Evolutionary conservation across 2,329 filamentous ascomycete genomes (phyloP).

Genomic region (Arachnomyces sp.): DNA sequence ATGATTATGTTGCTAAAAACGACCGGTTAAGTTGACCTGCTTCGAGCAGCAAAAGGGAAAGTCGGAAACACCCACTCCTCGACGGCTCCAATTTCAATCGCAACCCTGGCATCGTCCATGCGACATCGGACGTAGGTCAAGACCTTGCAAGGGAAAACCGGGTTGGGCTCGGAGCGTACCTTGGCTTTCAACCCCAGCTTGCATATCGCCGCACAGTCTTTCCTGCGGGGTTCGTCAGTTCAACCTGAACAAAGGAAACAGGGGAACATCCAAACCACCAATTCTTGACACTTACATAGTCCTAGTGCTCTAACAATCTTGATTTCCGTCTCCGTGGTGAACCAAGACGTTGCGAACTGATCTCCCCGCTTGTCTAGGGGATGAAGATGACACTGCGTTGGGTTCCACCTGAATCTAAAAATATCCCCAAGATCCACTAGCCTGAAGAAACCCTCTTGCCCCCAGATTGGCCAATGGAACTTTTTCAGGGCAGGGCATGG

Average conservation of each 20-base stretch:
- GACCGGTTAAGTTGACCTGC: neutral
- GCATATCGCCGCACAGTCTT: conserved; percentile 87
- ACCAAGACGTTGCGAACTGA: conserved; percentile 59
- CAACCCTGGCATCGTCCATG: conserved; percentile 75
- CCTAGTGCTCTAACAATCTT: conserved; percentile 68
- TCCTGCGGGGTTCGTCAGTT: conserved; percentile 62
- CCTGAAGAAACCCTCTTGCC: too few relatives aligned
- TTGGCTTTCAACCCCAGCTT: conserved; percentile 80
- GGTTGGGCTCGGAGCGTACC: conserved; percentile 25
- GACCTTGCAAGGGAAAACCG: conserved; percentile 25
- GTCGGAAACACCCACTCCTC: conserved; percentile 52
- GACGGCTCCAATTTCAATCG: conserved; percentile 75
- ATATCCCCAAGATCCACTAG: too few relatives aligned
- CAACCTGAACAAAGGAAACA: neutral
- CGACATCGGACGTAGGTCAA: conserved; percentile 72
- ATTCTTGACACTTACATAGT: conserved; percentile 55
- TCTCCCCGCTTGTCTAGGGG: too few relatives aligned
- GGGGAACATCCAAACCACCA: conserved; percentile 11
- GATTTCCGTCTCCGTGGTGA: conserved; percentile 74
- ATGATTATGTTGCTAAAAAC: conserved; percentile 65
- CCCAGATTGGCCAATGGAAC: too few relatives aligned
- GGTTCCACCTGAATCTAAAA: too few relatives aligned
- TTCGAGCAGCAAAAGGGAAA: neutral
- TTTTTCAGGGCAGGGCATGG: too few relatives aligned
- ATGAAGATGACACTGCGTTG: too few relatives aligned